Evolutionary conservation across 2,329 filamentous ascomycete species (phyloP), one percentile per base, ranked within the genome.

Genomic region (Stachybotrys chlorohalonatus): DNA sequence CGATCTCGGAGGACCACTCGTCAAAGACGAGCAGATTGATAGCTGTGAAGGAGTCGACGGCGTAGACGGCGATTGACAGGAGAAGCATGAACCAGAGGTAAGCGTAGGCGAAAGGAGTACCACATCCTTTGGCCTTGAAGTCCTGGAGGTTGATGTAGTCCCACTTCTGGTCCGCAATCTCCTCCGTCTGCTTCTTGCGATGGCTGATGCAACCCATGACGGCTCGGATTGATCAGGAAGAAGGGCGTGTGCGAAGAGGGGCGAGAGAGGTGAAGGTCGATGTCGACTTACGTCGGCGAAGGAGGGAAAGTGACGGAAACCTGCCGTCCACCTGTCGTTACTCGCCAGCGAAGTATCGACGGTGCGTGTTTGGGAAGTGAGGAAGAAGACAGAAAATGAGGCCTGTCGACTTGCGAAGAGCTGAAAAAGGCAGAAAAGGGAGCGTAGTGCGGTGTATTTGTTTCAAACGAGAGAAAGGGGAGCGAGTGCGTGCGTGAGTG

Each of bases 21-120:
- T 95, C 84, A 73, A 96, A 96, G 54, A 82, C 88, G 52, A 99
- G 81, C 47, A 99, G 78, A 59, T 96, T 95, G 73, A 96, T 82
- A 58, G 92, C 92, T 5, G 92, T 96, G 68, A 96, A 97, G 57
- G 86, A 91, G 73, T 97, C 93, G 67, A 95, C 88, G 31, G 79
- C 85, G 70, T 96, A 96, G 60, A 96, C 91, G 49, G 89, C 86
- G 52, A 93, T 69, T 3, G 90, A 94, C 55, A 95, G 76, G 53
- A 91, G 55, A 49, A 93, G 79, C 62, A 90, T 87, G 56, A 94
- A 78, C 81, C 86, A 94, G 52, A 97, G 80, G 73, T 91, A 94
- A 64, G 77, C 82, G 70, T 96, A 97, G 57, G 91, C 92, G 60
- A 95, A 79, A 8, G 82, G 79, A 1, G 87, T 81, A 61, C 87